phyloP scores from a whole-genome alignment of 2,329 filamentous ascomycete genomes.

The Aspergillus udagawae region DNA sequence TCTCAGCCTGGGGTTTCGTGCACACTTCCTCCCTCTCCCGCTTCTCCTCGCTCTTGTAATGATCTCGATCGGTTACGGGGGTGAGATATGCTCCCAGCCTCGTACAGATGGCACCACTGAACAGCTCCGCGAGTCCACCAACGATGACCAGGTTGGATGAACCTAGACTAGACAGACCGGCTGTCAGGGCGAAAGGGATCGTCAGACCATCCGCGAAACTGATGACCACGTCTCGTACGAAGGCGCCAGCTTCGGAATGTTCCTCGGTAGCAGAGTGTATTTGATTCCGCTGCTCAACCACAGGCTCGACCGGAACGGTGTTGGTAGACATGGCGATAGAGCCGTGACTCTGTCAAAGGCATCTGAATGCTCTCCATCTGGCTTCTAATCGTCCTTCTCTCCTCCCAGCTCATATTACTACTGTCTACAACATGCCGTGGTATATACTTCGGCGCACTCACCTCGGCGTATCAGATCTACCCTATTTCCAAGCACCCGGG shows the following conservation, averaged over 20 bases:
- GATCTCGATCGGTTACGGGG: conserved; percentile 33
- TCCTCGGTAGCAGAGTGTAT: background rate
- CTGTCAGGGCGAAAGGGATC: conserved; percentile 69
- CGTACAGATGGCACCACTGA: conserved; percentile 68
- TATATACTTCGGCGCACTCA: background rate
- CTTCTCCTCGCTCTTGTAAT: conserved; percentile 43
- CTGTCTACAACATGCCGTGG: background rate
- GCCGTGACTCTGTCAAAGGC: background rate
- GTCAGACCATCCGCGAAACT: conserved; percentile 71
- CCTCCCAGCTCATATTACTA: background rate
- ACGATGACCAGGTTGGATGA: conserved; percentile 60
- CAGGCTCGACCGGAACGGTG: background rate
- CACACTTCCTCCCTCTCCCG: conserved; percentile 45
- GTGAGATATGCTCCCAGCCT: conserved; percentile 67
- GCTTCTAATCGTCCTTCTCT: background rate
- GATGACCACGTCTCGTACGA: conserved; percentile 48
- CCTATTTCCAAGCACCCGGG: background rate
- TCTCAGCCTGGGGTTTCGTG: conserved; percentile 42
- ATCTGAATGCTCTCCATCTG: too few species aligned
- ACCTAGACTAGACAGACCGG: conserved; percentile 57
- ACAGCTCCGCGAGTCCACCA: conserved; percentile 66
- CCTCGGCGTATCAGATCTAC: background rate
- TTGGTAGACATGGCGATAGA: background rate
- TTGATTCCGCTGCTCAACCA: background rate
- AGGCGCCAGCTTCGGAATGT: background rate